phyloP scores from a whole-genome alignment of 495 filamentous ascomycete species.

The Penicillium waksmanii region DNA sequence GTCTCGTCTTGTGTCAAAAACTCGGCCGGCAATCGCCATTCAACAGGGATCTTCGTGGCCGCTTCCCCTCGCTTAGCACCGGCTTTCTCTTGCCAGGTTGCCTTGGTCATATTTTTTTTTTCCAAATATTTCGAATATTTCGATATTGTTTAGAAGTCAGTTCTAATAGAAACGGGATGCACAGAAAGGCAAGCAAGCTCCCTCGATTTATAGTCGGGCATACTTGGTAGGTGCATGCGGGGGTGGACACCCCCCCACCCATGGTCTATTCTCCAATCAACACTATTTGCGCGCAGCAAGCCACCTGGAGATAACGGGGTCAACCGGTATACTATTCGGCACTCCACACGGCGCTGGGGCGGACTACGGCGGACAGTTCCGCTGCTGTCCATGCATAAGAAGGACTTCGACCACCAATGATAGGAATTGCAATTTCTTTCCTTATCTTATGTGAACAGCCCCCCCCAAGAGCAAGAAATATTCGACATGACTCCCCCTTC shows the following conservation, averaged over 20 bases:
- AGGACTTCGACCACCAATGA: neutral
- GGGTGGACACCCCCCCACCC: neutral
- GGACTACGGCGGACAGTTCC: neutral
- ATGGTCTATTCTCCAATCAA: neutral
- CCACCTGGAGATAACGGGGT: neutral
- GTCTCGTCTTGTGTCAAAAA: neutral
- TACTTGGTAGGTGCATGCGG: constrained; percentile 3
- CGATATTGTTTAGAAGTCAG: neutral
- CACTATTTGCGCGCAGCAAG: constrained; percentile 4
- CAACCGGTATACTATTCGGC: neutral
- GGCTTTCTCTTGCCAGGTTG: constrained; percentile 17
- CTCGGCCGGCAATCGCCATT: constrained; percentile 14
- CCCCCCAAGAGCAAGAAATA: neutral
- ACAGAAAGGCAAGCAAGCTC: neutral
- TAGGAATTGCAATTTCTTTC: neutral
- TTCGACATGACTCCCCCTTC: neutral
- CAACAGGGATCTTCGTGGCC: constrained; percentile 11
- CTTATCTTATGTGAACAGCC: neutral
- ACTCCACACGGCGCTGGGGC: neutral
- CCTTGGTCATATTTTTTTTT: constrained; percentile 8
- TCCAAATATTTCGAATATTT: neutral
- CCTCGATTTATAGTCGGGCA: constrained; percentile 1
- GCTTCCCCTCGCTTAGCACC: constrained; percentile 15
- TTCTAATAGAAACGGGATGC: neutral
- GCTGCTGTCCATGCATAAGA: neutral